Base-by-base conservation (phyloP, 2,329 filamentous ascomycete genomes). In the Diaporthe sp. region DNA sequence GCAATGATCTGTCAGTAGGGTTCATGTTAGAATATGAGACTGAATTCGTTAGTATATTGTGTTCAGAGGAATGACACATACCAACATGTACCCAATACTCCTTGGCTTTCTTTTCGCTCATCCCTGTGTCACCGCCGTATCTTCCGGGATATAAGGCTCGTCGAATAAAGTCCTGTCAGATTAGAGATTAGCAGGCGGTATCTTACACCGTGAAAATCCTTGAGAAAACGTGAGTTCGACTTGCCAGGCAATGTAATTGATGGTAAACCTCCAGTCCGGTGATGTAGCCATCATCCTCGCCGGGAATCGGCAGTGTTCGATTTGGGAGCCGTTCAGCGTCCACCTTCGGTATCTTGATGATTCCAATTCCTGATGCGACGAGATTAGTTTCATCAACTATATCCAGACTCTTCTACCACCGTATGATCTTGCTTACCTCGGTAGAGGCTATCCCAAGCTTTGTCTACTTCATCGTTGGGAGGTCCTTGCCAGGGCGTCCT, bases 391-490 rank as follows among this genome's bases (percentile, higher is more conserved):
- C 28, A 55, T 30, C 1, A 15, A 25, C 25, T 28, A 12, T 5
- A 54, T 28, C 10, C n/a, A 25, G n/a, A 28, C 13, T 17, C 25
- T 13, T 30, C 9, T 55, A 30, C 13, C 25, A 55, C 2, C n/a
- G 47, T 52, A 9, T 25, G 10, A 25, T 9, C 7, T 25, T 25
- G 5, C 61, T 33, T 75, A 72, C 75, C 35, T 70, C 73, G 13
- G 58, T 75, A 74, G 25, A 74, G 47, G 22, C 69, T 47, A 52
- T 55, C 45, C 74, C 55, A 74, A 25, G 71, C 74, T 30, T 71
- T 66, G 28, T 71, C 66, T 25, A 75, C 71, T 13, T 74, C 57
- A 52, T 75, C 71, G n/a, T 64, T 55, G n/a, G 71, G 74, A 17
- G 47, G 74, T 8, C 74, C 74, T 40, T 71, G 68, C 68, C 72